Evolutionary conservation across 2,329 filamentous ascomycete genomes (phyloP).

Genomic region (Venturia oleaginea): DNA sequence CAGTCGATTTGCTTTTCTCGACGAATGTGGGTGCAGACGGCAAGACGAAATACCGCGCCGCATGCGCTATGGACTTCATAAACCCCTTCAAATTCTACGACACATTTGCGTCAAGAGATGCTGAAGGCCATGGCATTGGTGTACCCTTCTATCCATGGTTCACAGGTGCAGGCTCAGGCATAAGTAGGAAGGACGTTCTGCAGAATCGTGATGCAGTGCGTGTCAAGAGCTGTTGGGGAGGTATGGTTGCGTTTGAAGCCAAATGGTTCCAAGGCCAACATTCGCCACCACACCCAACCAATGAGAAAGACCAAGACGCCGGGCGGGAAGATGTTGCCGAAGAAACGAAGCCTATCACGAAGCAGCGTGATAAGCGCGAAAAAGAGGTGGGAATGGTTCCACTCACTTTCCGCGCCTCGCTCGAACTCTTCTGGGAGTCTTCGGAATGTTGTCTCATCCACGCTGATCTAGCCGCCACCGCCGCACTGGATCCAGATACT

Average conservation of each 20-base stretch:
- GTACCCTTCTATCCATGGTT: slow-evolving; percentile 63
- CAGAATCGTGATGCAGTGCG: slow-evolving; percentile 54
- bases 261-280: slow-evolving; percentile 44
- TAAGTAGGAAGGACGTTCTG: slow-evolving; percentile 53
- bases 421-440: slow-evolving; percentile 36
- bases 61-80: slow-evolving; percentile 63
- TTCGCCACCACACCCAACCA: slow-evolving; percentile 16
- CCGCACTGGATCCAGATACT: background rate
- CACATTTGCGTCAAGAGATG: slow-evolving; percentile 61
- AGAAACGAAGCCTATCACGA: background rate
- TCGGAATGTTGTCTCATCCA: slow-evolving; percentile 42
- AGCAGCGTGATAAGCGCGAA: background rate
- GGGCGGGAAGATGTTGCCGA: background rate
- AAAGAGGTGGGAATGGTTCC: slow-evolving; percentile 22
- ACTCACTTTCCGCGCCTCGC: slow-evolving; percentile 34
- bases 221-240: slow-evolving; percentile 68
- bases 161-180: slow-evolving; percentile 41
- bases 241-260: slow-evolving; percentile 61
- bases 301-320: slow-evolving; percentile 13
- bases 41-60: slow-evolving; percentile 50
- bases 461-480: slow-evolving; percentile 29
- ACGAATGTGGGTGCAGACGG: slow-evolving; percentile 48
- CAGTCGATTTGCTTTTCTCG: slow-evolving; percentile 54
- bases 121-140: slow-evolving; percentile 53
- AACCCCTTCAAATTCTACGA: slow-evolving; percentile 63